phyloP scores from a whole-genome alignment of 495 filamentous ascomycete genomes.

The Talaromyces thailandensis region DNA sequence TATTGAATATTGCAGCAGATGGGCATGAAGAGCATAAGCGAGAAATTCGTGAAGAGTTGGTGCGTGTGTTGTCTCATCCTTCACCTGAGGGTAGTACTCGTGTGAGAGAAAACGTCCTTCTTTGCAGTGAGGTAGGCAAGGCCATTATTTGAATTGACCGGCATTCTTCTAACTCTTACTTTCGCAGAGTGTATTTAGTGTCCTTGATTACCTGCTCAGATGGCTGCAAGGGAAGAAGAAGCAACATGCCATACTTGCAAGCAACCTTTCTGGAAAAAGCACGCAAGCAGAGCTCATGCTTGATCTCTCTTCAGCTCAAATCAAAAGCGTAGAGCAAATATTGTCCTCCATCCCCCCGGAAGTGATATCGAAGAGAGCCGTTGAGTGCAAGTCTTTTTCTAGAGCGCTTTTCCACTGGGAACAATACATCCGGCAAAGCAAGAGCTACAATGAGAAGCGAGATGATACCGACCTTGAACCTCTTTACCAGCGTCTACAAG shows the following conservation, averaged over 20 bases:
- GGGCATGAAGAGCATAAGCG: slow-evolving; percentile 54
- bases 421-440: slow-evolving; percentile 67
- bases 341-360: slow-evolving; percentile 72
- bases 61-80: slow-evolving; percentile 54
- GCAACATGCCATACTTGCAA: slow-evolving; percentile 28
- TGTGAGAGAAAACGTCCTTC: slow-evolving; percentile 60
- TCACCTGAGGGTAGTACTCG: slow-evolving; percentile 43
- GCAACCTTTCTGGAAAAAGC: slow-evolving; percentile 24
- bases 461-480: slow-evolving; percentile 39
- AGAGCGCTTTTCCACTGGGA: slow-evolving; percentile 91
- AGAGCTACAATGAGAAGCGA: slow-evolving; percentile 23
- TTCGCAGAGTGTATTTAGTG: slow-evolving; percentile 71
- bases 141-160: neutral
- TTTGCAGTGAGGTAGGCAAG: slow-evolving; percentile 67
- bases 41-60: slow-evolving; percentile 63
- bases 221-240: slow-evolving; percentile 83
- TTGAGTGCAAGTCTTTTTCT: slow-evolving; percentile 88
- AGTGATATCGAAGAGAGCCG: slow-evolving; percentile 71
- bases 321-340: slow-evolving; percentile 52
- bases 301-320: slow-evolving; percentile 39
- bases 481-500: slow-evolving; percentile 69
- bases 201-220: slow-evolving; percentile 81
- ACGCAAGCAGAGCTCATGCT: slow-evolving; percentile 29
- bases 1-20: slow-evolving; percentile 67
- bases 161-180: neutral